Evolutionary conservation across 2,329 filamentous ascomycete genomes (phyloP).

Genomic region (Chaetomiaceae sp.): DNA sequence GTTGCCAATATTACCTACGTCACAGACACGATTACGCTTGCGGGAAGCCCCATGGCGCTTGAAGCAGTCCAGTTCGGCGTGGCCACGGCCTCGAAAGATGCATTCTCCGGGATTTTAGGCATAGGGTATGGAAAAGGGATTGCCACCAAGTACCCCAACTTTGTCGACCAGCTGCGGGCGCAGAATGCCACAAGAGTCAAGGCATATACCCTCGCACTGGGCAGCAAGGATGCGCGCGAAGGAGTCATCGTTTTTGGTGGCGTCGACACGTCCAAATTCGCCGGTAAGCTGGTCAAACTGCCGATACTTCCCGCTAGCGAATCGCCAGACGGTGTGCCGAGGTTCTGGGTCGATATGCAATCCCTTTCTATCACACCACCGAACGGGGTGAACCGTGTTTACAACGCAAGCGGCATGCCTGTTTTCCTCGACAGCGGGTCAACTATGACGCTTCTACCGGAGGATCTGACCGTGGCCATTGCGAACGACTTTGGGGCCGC

Average conservation of each 20-base stretch:
- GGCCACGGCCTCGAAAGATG: constrained; percentile 46
- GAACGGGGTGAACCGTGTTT: constrained; percentile 31
- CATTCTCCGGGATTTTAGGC: constrained; percentile 62
- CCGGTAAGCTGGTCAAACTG: constrained; percentile 54
- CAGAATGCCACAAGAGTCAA: constrained; percentile 55
- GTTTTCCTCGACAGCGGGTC: constrained; percentile 70
- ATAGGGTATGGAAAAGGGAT: constrained; percentile 61
- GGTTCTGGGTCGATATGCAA: constrained; percentile 50
- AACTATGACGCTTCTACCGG: constrained; percentile 63
- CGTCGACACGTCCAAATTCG: constrained; percentile 60
- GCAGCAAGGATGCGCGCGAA: constrained; percentile 54
- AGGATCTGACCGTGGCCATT: constrained; percentile 47
- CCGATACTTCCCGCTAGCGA: constrained; percentile 54
- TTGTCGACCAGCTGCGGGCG: constrained; percentile 46
- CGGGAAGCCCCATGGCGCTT: constrained; percentile 40
- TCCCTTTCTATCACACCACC: constrained; percentile 41
- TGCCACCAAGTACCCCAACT: constrained; percentile 47
- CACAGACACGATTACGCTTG: constrained; percentile 42
- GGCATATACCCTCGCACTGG: constrained; percentile 63
- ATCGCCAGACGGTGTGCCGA: constrained; percentile 52
- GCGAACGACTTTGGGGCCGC: constrained; percentile 46
- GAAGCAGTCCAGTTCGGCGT: constrained; percentile 61
- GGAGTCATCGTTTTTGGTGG: constrained; percentile 67
- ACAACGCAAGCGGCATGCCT: constrained; percentile 40
- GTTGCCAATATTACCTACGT: constrained; percentile 48